A percentile compares a stretch with the other conserved stretches of the same genome.
These are phyloP conservation scores for Pseudonectria foliicola DNA, from an alignment of 2,329 filamentous ascomycete species.

Conservation along the genomic window DNA sequence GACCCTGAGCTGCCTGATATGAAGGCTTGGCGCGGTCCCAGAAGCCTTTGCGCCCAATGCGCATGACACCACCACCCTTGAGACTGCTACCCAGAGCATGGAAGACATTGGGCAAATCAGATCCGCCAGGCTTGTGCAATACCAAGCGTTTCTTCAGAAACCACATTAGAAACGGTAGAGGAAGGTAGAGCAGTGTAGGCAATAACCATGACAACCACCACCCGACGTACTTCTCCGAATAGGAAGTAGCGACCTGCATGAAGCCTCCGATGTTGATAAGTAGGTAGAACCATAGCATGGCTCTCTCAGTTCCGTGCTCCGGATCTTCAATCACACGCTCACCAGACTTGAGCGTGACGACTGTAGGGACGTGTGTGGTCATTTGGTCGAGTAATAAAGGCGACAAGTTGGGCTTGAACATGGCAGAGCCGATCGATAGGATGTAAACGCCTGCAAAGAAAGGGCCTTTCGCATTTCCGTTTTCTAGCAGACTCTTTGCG, in stretches of 20 bases:
- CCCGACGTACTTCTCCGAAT: constrained; percentile 44
- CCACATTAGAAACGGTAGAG: constrained; percentile 51
- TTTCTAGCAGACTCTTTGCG: constrained; percentile 35
- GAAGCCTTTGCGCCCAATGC: constrained; percentile 46
- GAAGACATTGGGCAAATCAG: constrained; percentile 53
- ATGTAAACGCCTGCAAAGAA: constrained; percentile 54
- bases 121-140: constrained; percentile 54
- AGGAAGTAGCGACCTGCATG: constrained; percentile 44
- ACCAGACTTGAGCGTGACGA: constrained; percentile 38
- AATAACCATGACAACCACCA: constrained; percentile 43
- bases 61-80: constrained; percentile 26
- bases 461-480: constrained; percentile 42
- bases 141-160: constrained; percentile 51
- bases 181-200: constrained; percentile 46
- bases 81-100: constrained; percentile 15
- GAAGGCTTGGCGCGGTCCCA: constrained; percentile 56
- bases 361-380: constrained; percentile 38
- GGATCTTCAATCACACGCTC: constrained; percentile 64
- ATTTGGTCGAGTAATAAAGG: constrained; percentile 62
- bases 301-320: constrained; percentile 54
- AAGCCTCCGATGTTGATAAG: constrained; percentile 49
- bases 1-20: constrained; percentile 34
- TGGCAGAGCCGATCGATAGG: constrained; percentile 53
- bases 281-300: constrained; percentile 59
- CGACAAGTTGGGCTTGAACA: constrained; percentile 68